phyloP scores from a whole-genome alignment of 2,329 filamentous ascomycete genomes.

The Trichoderma hamatum region DNA sequence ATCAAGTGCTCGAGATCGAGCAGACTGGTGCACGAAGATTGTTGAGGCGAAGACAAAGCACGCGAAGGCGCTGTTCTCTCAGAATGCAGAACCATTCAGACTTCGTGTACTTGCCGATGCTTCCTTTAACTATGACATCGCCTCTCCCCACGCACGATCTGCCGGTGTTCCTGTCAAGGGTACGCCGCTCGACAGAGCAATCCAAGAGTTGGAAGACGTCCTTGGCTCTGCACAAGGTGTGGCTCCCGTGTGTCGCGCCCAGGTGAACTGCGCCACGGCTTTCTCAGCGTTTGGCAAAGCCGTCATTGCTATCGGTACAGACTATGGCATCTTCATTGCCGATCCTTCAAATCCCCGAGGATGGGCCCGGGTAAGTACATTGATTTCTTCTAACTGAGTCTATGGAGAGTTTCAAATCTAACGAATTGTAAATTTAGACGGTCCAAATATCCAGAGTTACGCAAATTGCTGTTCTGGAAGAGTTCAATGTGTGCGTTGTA shows the following conservation, averaged over 20 bases:
- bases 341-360: constrained; percentile 87
- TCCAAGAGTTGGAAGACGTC: constrained; percentile 80
- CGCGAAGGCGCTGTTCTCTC: constrained; percentile 81
- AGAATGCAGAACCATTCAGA: constrained; percentile 95
- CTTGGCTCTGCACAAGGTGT: constrained; percentile 73
- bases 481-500: constrained; percentile 89
- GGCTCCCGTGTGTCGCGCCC: constrained; percentile 76
- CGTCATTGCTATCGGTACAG: constrained; percentile 92
- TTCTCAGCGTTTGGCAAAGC: constrained; percentile 83
- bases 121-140: constrained; percentile 78
- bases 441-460: constrained; percentile 79
- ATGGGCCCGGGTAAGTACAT: constrained; percentile 75
- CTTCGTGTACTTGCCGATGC: constrained; percentile 90
- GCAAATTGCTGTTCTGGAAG: constrained; percentile 91
- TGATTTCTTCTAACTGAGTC: background rate
- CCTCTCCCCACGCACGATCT: constrained; percentile 61
- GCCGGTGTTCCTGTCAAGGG: constrained; percentile 77
- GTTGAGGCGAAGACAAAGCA: constrained; percentile 93
- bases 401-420: background rate
- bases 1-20: constrained; percentile 70
- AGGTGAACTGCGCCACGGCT: constrained; percentile 89
- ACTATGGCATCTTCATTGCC: constrained; percentile 89
- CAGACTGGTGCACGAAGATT: constrained; percentile 92
- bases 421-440: constrained; percentile 53
- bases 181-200: constrained; percentile 88